Evolutionary conservation across 2,329 filamentous ascomycete species (phyloP).

Genomic region (Pseudopyrenochaeta lycopersici): DNA sequence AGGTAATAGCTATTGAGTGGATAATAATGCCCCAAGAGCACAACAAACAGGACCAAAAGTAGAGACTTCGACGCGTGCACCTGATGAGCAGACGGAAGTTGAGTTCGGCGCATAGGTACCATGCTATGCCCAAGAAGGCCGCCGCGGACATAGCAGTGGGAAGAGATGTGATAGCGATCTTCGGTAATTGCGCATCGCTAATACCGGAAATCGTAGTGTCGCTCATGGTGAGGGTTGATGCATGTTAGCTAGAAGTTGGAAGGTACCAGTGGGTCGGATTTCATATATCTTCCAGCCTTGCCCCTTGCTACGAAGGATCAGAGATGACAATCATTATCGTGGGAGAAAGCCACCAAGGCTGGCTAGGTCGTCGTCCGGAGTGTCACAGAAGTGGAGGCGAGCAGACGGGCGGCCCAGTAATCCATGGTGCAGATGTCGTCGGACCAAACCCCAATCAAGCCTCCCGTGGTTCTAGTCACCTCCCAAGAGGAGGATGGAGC

Average conservation of each 20-base stretch:
- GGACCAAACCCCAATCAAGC: neutral
- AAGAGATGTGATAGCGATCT: neutral
- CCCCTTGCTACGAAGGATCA: neutral
- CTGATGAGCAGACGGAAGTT: slow-evolving; percentile 49
- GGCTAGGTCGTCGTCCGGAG: neutral
- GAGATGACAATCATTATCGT: neutral
- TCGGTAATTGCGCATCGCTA: neutral
- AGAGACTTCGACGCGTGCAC: slow-evolving; percentile 54
- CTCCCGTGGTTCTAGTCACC: slow-evolving; percentile 3
- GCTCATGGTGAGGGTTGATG: neutral
- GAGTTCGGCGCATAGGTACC: slow-evolving; percentile 53
- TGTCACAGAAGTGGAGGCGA: neutral
- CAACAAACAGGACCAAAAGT: slow-evolving; percentile 55
- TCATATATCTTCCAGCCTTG: neutral
- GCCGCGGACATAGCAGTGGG: slow-evolving; percentile 12
- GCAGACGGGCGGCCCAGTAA: neutral
- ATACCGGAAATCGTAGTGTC: neutral
- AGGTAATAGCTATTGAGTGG: slow-evolving; percentile 51
- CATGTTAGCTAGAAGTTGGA: neutral
- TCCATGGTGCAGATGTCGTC: neutral
- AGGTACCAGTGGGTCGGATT: neutral
- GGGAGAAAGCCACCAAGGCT: neutral
- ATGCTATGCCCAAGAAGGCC: slow-evolving; percentile 30
- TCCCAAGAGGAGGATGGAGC: slow-evolving; percentile 1
- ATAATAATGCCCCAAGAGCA: slow-evolving; percentile 47